Evolutionary conservation across 257 asterid genomes (phyloP).

Genomic region (Voacanga thouarsii): DNA sequence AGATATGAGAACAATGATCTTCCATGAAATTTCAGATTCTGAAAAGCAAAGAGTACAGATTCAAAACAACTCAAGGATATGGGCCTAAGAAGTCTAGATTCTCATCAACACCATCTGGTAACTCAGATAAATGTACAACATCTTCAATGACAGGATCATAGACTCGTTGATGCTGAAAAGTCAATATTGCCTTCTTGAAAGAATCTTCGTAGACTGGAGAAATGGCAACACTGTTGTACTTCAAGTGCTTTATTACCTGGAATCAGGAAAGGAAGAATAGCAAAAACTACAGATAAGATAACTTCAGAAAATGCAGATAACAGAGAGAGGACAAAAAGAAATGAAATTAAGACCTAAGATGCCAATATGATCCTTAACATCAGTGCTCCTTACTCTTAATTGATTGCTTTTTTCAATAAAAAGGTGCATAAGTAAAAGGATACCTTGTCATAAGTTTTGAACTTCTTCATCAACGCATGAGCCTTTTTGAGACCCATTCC

Average conservation of each 20-base stretch:
- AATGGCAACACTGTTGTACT: constrained; percentile 56
- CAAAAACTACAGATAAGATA: background rate
- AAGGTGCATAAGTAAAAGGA: background rate
- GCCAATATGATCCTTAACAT: background rate
- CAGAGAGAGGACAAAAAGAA: background rate
- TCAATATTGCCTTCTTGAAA: constrained; percentile 78
- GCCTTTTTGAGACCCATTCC: constrained; percentile 98
- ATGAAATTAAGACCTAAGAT: background rate
- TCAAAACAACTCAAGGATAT: constrained; percentile 60
- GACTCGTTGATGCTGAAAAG: constrained; percentile 88
- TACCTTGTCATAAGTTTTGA: constrained; percentile 68
- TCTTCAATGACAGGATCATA: constrained; percentile 64
- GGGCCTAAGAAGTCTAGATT: constrained; percentile 85
- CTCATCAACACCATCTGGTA: constrained; percentile 38
- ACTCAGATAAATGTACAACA: constrained; percentile 61
- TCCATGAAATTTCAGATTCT: background rate
- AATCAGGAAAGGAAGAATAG: constrained; percentile 11
- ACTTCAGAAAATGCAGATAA: background rate
- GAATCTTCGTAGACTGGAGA: constrained; percentile 75
- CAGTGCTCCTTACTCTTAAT: background rate
- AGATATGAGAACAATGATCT: constrained; percentile 34
- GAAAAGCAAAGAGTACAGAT: constrained; percentile 7
- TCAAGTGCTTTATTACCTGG: constrained; percentile 90
- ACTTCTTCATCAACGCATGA: constrained; percentile 72
- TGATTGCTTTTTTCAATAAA: background rate